Evolutionary conservation across 208 protist species (phyloP).

Genomic region (Perkinsela sp.): DNA sequence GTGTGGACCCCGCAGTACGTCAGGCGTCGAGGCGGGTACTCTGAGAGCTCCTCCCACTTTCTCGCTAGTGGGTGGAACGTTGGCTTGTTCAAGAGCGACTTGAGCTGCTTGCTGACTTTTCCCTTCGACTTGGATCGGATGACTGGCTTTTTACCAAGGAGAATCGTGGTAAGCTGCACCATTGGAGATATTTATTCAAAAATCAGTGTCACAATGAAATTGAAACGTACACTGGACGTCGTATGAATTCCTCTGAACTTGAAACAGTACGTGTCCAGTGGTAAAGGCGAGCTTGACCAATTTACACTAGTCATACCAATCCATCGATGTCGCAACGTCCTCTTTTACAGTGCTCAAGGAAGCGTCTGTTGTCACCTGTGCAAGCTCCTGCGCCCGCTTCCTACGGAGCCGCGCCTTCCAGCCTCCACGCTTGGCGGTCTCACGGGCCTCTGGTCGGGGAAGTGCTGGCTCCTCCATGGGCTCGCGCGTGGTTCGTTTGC

Average conservation of each 20-base stretch:
- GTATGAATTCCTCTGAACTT: not conserved
- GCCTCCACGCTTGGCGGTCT: not conserved
- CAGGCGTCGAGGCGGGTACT: conserved; percentile 57
- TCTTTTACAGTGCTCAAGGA: not conserved
- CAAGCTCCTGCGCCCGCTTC: not conserved
- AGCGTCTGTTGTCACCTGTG: not conserved
- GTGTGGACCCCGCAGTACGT: conserved; percentile 39
- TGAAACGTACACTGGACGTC: not conserved
- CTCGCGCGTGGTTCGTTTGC: not conserved
- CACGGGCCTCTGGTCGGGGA: not conserved
- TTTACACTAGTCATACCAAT: not conserved
- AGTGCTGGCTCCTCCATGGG: not conserved
- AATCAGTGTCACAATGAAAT: not conserved
- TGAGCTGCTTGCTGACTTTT: conserved; percentile 63
- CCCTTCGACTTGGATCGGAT: conserved; percentile 62
- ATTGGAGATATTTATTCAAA: conserved; percentile 10
- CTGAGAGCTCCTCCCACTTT: conserved; percentile 57
- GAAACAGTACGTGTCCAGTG: not conserved
- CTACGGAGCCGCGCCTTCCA: not conserved
- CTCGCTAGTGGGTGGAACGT: conserved; percentile 39
- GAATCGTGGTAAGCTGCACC: conserved; percentile 11
- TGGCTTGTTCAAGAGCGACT: conserved; percentile 48
- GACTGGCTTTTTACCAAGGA: conserved; percentile 37
- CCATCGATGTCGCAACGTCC: not conserved
- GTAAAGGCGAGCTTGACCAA: not conserved